Percentiles rank a stretch among this genome's conserved stretches.
Conservation (phyloP, 805 yeast species). For the Candida broadrunensis region DNA sequence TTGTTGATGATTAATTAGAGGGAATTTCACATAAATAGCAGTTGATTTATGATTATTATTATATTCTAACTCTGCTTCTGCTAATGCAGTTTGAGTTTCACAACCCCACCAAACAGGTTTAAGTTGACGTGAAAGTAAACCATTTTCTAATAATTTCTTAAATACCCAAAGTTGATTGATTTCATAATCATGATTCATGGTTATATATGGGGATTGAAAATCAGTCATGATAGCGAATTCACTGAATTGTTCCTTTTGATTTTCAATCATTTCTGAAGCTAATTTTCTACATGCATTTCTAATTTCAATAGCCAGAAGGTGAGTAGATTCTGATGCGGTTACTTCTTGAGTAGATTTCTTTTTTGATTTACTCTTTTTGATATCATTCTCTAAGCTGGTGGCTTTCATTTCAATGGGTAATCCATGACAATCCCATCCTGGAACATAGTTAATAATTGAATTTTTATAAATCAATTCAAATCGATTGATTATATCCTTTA, state of each 20-base stretch:
- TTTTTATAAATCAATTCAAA: slow-evolving; percentile 59
- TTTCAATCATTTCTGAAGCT: slow-evolving; percentile 64
- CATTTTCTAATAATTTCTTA: slow-evolving; percentile 57
- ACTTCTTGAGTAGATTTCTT: slow-evolving; percentile 13
- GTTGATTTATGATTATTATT: slow-evolving; percentile 65
- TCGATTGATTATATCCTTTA: slow-evolving; percentile 83
- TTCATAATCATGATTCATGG: slow-evolving; percentile 72
- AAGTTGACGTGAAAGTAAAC: slow-evolving; percentile 75
- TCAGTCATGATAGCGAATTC: slow-evolving; percentile 81
- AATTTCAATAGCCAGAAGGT: slow-evolving; percentile 47
- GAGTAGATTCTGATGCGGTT: slow-evolving; percentile 5
- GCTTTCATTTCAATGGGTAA: slow-evolving; percentile 93
- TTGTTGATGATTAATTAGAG: slow-evolving; percentile 20
- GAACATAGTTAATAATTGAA: slow-evolving; percentile 64
- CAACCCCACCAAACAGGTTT: slow-evolving; percentile 98
- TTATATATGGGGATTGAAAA: slow-evolving; percentile 69
- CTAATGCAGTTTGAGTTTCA: slow-evolving; percentile 89
- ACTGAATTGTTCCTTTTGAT: slow-evolving; percentile 63
- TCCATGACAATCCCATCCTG: slow-evolving; percentile 99
- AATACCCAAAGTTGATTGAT: slow-evolving; percentile 72
- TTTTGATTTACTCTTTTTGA: slow-evolving; percentile 35
- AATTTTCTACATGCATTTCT: slow-evolving; percentile 64
- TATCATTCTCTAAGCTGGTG: slow-evolving; percentile 1
- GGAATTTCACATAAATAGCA: slow-evolving; percentile 70
- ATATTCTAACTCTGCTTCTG: slow-evolving; percentile 95